Evolutionary conservation across 1,139 yeast genomes (phyloP).

Genomic region (Candida glucosophila): DNA sequence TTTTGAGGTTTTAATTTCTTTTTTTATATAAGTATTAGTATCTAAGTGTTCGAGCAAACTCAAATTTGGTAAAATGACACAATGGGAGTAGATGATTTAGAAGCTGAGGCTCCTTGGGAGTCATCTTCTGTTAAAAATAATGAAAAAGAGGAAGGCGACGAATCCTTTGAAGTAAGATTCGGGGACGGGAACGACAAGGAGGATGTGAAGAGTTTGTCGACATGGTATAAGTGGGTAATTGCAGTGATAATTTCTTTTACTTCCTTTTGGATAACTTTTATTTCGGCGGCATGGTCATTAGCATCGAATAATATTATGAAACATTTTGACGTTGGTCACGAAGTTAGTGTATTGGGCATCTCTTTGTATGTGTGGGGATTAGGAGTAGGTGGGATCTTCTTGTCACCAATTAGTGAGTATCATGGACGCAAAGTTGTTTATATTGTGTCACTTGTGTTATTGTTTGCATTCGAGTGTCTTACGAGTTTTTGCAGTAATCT

Average conservation of each 20-base stretch:
- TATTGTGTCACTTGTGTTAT: conserved; percentile 14
- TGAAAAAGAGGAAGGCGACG: conserved; percentile 1
- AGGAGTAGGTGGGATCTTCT: conserved; percentile 25
- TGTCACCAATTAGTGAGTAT: conserved; percentile 25
- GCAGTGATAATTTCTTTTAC: conserved; percentile 17
- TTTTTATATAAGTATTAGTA: too few species aligned
- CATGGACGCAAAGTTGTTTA: conserved; percentile 25
- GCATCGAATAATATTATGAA: conserved; percentile 16
- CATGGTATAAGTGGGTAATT: conserved; percentile 19
- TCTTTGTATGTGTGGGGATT: conserved; percentile 22
- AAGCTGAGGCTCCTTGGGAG: too few species aligned
- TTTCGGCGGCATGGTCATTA: conserved; percentile 25
- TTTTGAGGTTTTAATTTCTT: too few species aligned
- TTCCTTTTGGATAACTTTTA: conserved; percentile 21
- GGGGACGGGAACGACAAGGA: conserved; percentile 19
- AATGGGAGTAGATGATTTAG: too few species aligned
- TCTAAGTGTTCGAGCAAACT: too few species aligned
- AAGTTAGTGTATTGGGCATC: conserved; percentile 21
- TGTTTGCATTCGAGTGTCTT: conserved; percentile 17
- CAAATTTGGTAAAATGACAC: too few species aligned
- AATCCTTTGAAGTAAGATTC: conserved; percentile 11
- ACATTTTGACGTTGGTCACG: conserved; percentile 18
- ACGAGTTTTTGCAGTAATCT: conserved; percentile 20
- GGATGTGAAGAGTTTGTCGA: conserved; percentile 15
- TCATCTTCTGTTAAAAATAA: too few species aligned